These are phyloP conservation scores for Hemileccinum impolitum DNA, from an alignment of 768 basidiomycete species.

Conservation along the genomic window DNA sequence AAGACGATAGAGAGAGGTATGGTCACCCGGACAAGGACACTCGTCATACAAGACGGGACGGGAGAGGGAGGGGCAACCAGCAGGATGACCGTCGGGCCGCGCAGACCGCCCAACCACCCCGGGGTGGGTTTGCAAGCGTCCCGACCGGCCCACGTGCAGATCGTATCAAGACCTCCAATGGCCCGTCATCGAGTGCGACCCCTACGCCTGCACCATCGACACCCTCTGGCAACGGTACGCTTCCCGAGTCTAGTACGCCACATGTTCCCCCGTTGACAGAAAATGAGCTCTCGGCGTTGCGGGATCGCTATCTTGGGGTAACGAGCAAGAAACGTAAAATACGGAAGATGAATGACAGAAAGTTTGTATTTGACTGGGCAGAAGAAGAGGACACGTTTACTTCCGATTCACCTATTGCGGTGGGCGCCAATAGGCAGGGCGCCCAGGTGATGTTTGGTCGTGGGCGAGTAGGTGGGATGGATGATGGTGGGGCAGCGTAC, in stretches of 20 bases:
- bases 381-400: conserved; percentile 91
- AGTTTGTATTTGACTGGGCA: conserved; percentile 99
- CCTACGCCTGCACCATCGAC: conserved; percentile 53
- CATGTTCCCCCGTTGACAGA: conserved; percentile 71
- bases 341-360: conserved; percentile 92
- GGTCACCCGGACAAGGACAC: conserved; percentile 49
- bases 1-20: conserved; percentile 47
- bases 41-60: conserved; percentile 41
- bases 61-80: conserved; percentile 33
- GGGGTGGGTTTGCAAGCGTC: conserved; percentile 58
- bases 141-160: conserved; percentile 86
- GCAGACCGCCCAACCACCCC: conserved; percentile 32
- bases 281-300: conserved; percentile 75
- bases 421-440: conserved; percentile 70
- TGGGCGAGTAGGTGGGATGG: conserved; percentile 82
- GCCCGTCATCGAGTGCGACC: conserved; percentile 34
- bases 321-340: conserved; percentile 93
- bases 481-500: conserved; percentile 55
- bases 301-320: conserved; percentile 91
- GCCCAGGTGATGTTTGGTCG: conserved; percentile 89
- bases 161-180: conserved; percentile 42
- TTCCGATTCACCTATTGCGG: conserved; percentile 69
- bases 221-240: conserved; percentile 21
- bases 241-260: conserved; percentile 37
- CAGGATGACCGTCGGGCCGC: conserved; percentile 37